Evolutionary conservation across 2,329 filamentous ascomycete genomes (phyloP).

Genomic region (Calonectria honghensis): DNA sequence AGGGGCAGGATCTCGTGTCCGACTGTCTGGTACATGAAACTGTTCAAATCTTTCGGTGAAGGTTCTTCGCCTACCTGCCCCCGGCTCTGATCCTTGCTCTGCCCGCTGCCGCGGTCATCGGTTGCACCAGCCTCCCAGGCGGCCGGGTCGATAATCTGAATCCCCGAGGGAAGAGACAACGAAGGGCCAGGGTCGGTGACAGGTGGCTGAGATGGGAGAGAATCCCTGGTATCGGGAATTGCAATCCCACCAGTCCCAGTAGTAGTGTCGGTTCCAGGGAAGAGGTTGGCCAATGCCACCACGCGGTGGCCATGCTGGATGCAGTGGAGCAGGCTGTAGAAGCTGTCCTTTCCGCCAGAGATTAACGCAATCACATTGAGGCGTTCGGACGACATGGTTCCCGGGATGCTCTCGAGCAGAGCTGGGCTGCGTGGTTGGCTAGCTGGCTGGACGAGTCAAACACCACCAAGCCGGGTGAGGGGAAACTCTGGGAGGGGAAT

Average conservation of each 20-base stretch:
- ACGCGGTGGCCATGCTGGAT: conserved; percentile 88
- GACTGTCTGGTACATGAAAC: conserved; percentile 99
- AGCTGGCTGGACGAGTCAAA: conserved; percentile 32
- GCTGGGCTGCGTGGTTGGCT: conserved; percentile 22
- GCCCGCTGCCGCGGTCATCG: conserved; percentile 5
- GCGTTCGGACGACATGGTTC: conserved; percentile 64
- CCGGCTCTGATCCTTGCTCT: conserved; percentile 28
- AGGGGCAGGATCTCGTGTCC: conserved; percentile 91
- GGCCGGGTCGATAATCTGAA: conserved; percentile 51
- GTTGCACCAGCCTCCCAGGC: conserved; percentile 45
- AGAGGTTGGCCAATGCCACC: conserved; percentile 91
- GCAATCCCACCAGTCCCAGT: conserved; percentile 36
- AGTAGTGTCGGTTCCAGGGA: conserved; percentile 65
- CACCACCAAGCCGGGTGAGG: conserved; percentile 26
- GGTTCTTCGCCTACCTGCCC: conserved; percentile 34
- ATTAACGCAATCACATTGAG: conserved; percentile 92
- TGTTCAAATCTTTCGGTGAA: conserved; percentile 81
- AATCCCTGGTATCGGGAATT: conserved; percentile 15
- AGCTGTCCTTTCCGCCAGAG: conserved; percentile 97
- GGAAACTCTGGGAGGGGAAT: conserved; percentile 11
- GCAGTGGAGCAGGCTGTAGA: conserved; percentile 95
- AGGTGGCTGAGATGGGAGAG: conserved; percentile 39
- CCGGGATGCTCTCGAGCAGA: conserved; percentile 23
- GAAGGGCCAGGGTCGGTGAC: conserved; percentile 30
- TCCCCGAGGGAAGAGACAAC: conserved; percentile 44